Conservation (phyloP, 495 filamentous ascomycete species). For the Astrothelium subdiscretum region DNA sequence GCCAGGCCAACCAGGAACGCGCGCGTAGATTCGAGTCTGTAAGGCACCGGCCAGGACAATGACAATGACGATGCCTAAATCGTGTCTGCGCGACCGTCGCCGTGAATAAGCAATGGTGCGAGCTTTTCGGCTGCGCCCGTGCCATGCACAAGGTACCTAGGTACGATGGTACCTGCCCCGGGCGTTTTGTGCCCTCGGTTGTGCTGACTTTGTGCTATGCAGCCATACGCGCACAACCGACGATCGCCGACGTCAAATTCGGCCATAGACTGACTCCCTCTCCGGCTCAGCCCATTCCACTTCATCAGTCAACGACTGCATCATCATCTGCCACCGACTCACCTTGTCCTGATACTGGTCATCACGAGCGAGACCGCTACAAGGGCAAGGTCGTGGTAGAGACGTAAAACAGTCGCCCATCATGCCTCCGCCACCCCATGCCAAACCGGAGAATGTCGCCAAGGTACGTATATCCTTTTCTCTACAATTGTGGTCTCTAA, state of each 20-base stretch:
- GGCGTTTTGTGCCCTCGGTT: neutral
- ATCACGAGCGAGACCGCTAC: neutral
- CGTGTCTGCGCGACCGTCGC: neutral
- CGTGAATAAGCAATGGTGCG: neutral
- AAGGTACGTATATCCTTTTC: conserved; percentile 44
- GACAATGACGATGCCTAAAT: neutral
- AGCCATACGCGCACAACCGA: neutral
- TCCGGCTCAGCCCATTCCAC: neutral
- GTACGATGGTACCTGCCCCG: too few relatives aligned
- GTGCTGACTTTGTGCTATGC: neutral
- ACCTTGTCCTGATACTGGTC: neutral
- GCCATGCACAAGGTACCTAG: neutral
- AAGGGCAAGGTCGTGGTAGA: neutral
- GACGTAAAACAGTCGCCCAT: conserved; percentile 32
- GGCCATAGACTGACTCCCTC: neutral
- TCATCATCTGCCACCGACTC: neutral
- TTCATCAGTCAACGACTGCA: neutral
- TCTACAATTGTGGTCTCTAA: too few relatives aligned
- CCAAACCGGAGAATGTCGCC: conserved; percentile 97
- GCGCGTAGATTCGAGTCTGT: neutral
- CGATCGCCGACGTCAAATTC: conserved; percentile 2
- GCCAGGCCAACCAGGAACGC: neutral
- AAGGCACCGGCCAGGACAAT: neutral
- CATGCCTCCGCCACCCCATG: conserved; percentile 92
- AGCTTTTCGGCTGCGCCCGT: neutral